A percentile compares a stretch with the other conserved stretches of the same genome.
These are phyloP conservation scores for Zelonia costaricensis DNA, from an alignment of 208 protist genomes.

Conservation along the genomic window DNA sequence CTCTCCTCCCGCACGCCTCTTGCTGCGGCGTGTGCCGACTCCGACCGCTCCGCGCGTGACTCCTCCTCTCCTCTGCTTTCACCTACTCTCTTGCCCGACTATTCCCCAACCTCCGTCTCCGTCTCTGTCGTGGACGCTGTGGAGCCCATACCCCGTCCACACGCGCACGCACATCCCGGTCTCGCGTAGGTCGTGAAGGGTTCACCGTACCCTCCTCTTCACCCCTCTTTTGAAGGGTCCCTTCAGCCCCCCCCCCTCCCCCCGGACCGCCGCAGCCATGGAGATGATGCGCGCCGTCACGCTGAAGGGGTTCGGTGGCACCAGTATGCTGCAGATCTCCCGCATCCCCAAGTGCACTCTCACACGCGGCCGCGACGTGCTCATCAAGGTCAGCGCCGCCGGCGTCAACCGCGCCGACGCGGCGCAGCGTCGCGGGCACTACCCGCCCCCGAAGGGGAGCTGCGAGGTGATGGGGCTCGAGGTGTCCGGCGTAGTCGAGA, in stretches of 20 bases:
- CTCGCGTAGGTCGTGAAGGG: no score
- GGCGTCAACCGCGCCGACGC: slow-evolving; percentile 91
- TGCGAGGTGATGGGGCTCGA: slow-evolving; percentile 90
- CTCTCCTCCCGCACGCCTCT: neutral
- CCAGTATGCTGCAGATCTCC: slow-evolving; percentile 60
- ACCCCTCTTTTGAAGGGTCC: neutral
- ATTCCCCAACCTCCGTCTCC: no score
- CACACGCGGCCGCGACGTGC: slow-evolving; percentile 46
- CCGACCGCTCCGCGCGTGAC: no score
- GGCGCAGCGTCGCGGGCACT: slow-evolving; percentile 79
- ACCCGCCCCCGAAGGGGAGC: slow-evolving; percentile 81
- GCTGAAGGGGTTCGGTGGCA: slow-evolving; percentile 70
- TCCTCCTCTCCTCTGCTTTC: no score
- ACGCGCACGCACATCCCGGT: no score
- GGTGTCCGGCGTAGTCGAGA: slow-evolving; percentile 82
- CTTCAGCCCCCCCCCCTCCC: neutral
- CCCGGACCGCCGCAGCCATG: slow-evolving; percentile 25
- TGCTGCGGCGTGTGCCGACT: neutral
- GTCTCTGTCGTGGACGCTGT: no score
- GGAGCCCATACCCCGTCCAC: no score
- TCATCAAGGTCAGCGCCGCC: slow-evolving; percentile 88
- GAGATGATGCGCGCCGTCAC: slow-evolving; percentile 80
- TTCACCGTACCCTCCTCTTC: no score
- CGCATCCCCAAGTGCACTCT: slow-evolving; percentile 44
- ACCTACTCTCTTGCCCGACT: no score